These are phyloP conservation scores for Vitis hybrid DNA, from an alignment of 177 flowering plant species.

Conservation along the genomic window DNA sequence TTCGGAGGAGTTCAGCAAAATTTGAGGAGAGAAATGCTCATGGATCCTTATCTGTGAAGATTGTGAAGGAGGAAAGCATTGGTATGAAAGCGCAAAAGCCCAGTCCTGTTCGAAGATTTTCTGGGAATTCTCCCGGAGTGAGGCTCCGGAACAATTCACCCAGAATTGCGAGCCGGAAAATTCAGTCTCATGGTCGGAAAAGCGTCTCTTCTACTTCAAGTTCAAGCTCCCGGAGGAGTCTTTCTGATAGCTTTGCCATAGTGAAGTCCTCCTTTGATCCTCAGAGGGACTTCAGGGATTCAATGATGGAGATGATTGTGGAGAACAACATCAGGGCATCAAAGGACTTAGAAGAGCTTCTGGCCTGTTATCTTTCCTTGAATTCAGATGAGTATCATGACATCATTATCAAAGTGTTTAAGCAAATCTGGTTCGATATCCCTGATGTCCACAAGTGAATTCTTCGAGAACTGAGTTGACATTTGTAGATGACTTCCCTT, in stretches of 20 bases:
- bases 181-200: slow-evolving; percentile 25
- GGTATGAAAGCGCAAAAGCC: slow-evolving; percentile 14
- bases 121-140: slow-evolving; percentile 38
- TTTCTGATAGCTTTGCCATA: slow-evolving; percentile 71
- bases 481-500: not conserved
- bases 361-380: slow-evolving; percentile 78
- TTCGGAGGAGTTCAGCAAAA: slow-evolving; percentile 11
- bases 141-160: slow-evolving; percentile 61
- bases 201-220: slow-evolving; percentile 20
- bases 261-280: slow-evolving; percentile 75
- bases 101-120: slow-evolving; percentile 20
- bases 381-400: slow-evolving; percentile 83
- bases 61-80: slow-evolving; percentile 9
- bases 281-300: slow-evolving; percentile 73
- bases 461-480: not conserved
- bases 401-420: slow-evolving; percentile 74
- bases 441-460: slow-evolving; percentile 20
- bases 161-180: slow-evolving; percentile 39
- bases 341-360: slow-evolving; percentile 80
- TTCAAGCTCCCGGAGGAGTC: slow-evolving; percentile 25
- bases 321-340: slow-evolving; percentile 68
- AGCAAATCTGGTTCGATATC: slow-evolving; percentile 87
- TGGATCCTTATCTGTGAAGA: slow-evolving; percentile 8
- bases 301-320: slow-evolving; percentile 94
- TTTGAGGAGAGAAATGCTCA: slow-evolving; percentile 1